A percentile compares a stretch with the other conserved stretches of the same genome.
These are phyloP conservation scores for Trichoderma sp. DNA, from an alignment of 2,329 filamentous ascomycete species.

Conservation along the genomic window DNA sequence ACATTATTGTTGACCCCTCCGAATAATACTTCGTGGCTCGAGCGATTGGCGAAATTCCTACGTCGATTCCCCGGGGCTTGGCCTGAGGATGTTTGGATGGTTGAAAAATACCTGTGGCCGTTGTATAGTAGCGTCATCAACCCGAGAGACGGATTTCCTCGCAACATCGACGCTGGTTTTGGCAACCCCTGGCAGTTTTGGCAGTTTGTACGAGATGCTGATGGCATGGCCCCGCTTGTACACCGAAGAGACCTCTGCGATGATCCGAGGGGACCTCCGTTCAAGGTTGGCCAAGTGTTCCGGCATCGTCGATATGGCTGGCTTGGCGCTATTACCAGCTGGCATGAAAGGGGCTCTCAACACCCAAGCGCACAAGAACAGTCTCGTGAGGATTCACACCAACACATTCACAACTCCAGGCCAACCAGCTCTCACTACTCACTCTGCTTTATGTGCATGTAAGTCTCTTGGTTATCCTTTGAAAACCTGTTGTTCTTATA, in stretches of 20 bases:
- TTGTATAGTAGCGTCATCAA: constrained; percentile 50
- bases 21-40: constrained; percentile 52
- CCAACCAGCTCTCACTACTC: constrained; percentile 22
- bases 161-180: constrained; percentile 27
- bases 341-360: constrained; percentile 56
- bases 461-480: constrained; percentile 40
- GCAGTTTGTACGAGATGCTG: constrained; percentile 42
- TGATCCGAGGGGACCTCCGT: constrained; percentile 37
- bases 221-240: constrained; percentile 40
- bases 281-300: constrained; percentile 79
- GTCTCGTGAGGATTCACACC: neutral
- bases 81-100: constrained; percentile 67
- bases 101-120: constrained; percentile 64
- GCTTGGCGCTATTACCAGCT: constrained; percentile 81
- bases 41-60: constrained; percentile 63
- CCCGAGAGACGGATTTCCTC: constrained; percentile 28
- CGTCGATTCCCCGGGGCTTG: constrained; percentile 38
- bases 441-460: constrained; percentile 82
- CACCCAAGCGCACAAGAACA: constrained; percentile 9
- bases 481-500: fast-evolving
- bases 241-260: constrained; percentile 27
- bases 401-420: neutral
- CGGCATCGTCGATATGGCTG: constrained; percentile 77
- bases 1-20: constrained; percentile 54
- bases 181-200: constrained; percentile 33